A percentile compares a stretch with the other conserved stretches of the same genome.
phyloP scores from a whole-genome alignment of 257 asterid species.

The Solanum sejunctum region DNA sequence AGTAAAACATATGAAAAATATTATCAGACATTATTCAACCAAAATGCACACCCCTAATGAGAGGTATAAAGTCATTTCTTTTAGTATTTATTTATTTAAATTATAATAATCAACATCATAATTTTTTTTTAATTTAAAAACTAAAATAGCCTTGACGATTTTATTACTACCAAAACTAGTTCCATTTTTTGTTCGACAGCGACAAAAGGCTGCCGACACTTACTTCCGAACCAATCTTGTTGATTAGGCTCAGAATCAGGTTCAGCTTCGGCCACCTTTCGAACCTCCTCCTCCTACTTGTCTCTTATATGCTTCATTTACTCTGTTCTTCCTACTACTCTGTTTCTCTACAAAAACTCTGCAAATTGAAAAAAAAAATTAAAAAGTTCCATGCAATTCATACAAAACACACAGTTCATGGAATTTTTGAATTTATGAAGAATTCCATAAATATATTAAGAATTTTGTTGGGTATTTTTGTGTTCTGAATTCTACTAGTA shows the following conservation, averaged over 20 bases:
- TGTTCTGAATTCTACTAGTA: background rate
- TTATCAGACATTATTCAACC: too few species aligned
- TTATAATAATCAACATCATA: background rate
- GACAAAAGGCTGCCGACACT: conserved; percentile 76
- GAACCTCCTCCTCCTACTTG: background rate
- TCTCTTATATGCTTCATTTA: conserved; percentile 11
- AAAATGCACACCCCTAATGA: too few species aligned
- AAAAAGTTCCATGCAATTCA: background rate
- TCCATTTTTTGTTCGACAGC: conserved; percentile 15
- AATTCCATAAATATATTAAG: background rate
- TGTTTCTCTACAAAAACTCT: background rate
- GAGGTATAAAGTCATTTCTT: background rate
- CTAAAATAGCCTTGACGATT: background rate
- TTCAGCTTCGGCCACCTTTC: background rate
- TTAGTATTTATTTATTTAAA: background rate
- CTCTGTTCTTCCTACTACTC: conserved; percentile 5
- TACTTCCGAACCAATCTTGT: conserved; percentile 9
- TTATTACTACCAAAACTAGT: background rate
- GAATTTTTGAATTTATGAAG: background rate
- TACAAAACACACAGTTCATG: background rate
- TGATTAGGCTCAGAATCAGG: conserved; percentile 10
- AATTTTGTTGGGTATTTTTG: background rate
- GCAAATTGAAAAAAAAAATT: background rate
- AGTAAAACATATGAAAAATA: background rate
- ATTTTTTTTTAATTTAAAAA: background rate